Conservation (phyloP, 208 protist species). For the Strigomonas culicis region DNA sequence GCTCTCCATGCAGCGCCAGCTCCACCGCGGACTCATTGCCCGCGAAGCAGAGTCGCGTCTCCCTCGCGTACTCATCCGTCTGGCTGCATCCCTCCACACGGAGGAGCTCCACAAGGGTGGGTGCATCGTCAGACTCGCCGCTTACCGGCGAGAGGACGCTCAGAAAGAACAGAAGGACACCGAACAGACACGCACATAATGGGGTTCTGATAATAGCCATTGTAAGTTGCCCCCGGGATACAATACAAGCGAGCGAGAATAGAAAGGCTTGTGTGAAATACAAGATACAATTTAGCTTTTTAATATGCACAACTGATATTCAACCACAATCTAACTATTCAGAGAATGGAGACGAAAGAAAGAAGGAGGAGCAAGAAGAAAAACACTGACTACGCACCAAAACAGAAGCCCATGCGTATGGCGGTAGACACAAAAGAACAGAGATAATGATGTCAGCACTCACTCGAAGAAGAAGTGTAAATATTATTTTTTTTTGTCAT, state of each 20-base stretch:
- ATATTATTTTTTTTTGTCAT: conserved; percentile 10
- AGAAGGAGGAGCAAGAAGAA: conserved; percentile 6
- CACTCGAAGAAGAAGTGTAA: not conserved
- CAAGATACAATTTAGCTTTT: not conserved
- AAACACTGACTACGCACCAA: not conserved
- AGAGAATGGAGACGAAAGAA: not conserved
- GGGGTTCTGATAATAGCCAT: too few species aligned
- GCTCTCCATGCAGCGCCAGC: not conserved
- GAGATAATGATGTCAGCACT: not conserved
- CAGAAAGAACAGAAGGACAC: not conserved
- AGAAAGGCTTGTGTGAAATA: not conserved
- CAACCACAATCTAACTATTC: not conserved
- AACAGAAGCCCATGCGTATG: not conserved
- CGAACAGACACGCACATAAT: too few species aligned
- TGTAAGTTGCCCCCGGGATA: too few species aligned
- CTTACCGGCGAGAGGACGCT: not conserved
- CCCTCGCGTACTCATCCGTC: not conserved
- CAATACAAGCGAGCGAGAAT: not conserved
- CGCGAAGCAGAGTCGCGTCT: not conserved
- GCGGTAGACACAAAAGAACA: not conserved
- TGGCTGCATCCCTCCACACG: too few species aligned
- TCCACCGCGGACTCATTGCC: not conserved
- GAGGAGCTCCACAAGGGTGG: too few species aligned
- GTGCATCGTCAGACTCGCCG: too few species aligned
- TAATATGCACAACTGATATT: too few species aligned